Evolutionary conservation across 108 stramenopile genomes (phyloP), one percentile per base, ranked within the genome.

Genomic region (Aurantiochytrium sp.): DNA sequence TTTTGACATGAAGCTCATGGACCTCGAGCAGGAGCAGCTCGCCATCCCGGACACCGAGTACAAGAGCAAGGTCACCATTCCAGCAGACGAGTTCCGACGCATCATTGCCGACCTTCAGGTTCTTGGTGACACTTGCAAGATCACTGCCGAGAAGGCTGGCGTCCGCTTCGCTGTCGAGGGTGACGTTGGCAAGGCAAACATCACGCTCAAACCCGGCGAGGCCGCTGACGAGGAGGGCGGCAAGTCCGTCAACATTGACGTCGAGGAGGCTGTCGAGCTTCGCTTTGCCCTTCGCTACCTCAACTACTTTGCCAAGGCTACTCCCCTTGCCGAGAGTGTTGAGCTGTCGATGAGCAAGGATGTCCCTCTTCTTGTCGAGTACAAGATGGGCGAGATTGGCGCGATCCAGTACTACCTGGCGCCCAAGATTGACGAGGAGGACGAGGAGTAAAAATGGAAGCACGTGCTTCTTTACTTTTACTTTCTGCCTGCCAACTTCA

Each of bases 1-100:
- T 90, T 99, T 99, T 91, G 98, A 98, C 88, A 93, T 99, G 59
- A 99, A 99, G 93, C 95, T 99, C 72, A 99, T 99, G 98, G 98
- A 98, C 90, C 98, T 99, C 90, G 98, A 99, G 69, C 90, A 91
- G 76, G 99, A 99, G 90, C 97, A 97, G 91, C 95, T 99, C 18
- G 97, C 97, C 73, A 99, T 99, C 88, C 99, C 99, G 4, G 98
- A 99, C 88, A 98, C 97, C 42, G 97, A 98, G 58, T 99, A 99
- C 97, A 98, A 97, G 92, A 97, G 96, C 91, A 98, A 95, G 57
- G 94, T 99, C 90, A 91, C 94, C 87, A 98, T 99, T 97, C 96
- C 97, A 51, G 95, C 96, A 44, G 90, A 88, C 29, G 99, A 99
- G 93, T 99, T 99, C 91, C 96, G 98, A 90, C 94, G 99, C 45